A percentile compares a stretch with the other conserved stretches of the same genome.
Conservation (phyloP, 2,329 filamentous ascomycete species). For the Blumeria graminis region DNA sequence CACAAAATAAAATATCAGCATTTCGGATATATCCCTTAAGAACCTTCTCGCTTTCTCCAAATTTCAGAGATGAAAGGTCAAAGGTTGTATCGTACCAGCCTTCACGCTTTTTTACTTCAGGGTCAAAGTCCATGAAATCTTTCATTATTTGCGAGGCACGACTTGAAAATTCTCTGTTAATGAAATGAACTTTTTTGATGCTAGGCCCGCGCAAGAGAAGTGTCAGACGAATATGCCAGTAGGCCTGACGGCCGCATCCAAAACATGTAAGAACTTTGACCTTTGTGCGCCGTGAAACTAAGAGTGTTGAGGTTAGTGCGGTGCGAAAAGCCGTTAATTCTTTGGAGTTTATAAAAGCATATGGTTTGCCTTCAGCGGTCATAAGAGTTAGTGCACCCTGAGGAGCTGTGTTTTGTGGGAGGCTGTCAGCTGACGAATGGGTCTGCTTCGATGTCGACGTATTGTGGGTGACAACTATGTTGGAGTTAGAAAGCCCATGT, state of each 20-base stretch:
- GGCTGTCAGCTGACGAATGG: constrained; percentile 17
- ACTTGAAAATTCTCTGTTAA: constrained; percentile 48
- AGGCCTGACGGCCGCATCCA: constrained; percentile 71
- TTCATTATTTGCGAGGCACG: constrained; percentile 27
- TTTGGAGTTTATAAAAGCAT: constrained; percentile 47
- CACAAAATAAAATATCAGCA: constrained; percentile 70
- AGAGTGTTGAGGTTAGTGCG: constrained; percentile 42
- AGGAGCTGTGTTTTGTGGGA: constrained; percentile 21
- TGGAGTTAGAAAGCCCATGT: constrained; percentile 1
- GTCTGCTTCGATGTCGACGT: background rate
- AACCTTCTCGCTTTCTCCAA: constrained; percentile 41
- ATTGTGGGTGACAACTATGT: constrained; percentile 36
- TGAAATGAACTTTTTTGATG: constrained; percentile 58
- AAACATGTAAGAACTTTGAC: constrained; percentile 65
- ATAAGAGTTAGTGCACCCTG: constrained; percentile 45
- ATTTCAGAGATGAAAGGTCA: constrained; percentile 40
- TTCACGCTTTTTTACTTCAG: constrained; percentile 24
- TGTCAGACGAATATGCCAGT: constrained; percentile 78
- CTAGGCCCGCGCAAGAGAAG: constrained; percentile 46
- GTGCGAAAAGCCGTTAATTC: constrained; percentile 64
- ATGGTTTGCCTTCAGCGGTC: constrained; percentile 31
- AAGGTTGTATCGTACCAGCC: constrained; percentile 46
- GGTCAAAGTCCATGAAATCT: constrained; percentile 22
- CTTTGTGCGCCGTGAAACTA: constrained; percentile 37
- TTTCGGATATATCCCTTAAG: constrained; percentile 45